A percentile compares a stretch with the other conserved stretches of the same genome.
phyloP scores from a whole-genome alignment of 2,329 filamentous ascomycete genomes.

The Sporothrix luriei region DNA sequence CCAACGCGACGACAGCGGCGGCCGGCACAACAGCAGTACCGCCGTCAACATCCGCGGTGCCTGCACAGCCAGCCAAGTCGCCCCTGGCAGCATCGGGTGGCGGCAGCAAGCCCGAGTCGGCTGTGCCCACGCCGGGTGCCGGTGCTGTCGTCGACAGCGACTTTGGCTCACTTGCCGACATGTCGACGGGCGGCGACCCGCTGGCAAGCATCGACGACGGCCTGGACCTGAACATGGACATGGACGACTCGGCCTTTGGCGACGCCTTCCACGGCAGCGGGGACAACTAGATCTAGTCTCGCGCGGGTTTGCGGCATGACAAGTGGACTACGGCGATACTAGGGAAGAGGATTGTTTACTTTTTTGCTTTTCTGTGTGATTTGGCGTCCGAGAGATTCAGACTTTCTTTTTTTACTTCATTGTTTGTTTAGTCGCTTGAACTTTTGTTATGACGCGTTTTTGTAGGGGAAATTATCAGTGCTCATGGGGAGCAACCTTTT shows the following conservation, averaged over 20 bases:
- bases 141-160: constrained; percentile 50
- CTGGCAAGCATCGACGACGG: constrained; percentile 68
- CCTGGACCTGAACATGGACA: constrained; percentile 67
- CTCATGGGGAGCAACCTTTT: constrained; percentile 15
- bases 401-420: not conserved
- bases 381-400: constrained; percentile 24
- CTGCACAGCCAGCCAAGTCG: constrained; percentile 9
- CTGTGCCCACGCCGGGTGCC: constrained; percentile 49
- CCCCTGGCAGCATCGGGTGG: constrained; percentile 9
- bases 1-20: constrained; percentile 7
- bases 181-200: constrained; percentile 71
- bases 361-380: constrained; percentile 14
- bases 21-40: constrained; percentile 1
- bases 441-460: not conserved
- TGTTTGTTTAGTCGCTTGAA: not conserved
- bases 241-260: constrained; percentile 81
- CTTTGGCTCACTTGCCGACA: constrained; percentile 64
- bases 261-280: constrained; percentile 72
- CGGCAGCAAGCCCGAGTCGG: constrained; percentile 47
- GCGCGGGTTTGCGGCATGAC: not conserved
- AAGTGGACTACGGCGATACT: no score
- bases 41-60: not conserved
- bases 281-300: constrained; percentile 34
- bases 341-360: not conserved
- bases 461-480: constrained; percentile 10